Percentiles rank a stretch among this genome's conserved stretches.
Conservation (phyloP, 2,329 filamentous ascomycete genomes). For the Pestalotiopsis fici region DNA sequence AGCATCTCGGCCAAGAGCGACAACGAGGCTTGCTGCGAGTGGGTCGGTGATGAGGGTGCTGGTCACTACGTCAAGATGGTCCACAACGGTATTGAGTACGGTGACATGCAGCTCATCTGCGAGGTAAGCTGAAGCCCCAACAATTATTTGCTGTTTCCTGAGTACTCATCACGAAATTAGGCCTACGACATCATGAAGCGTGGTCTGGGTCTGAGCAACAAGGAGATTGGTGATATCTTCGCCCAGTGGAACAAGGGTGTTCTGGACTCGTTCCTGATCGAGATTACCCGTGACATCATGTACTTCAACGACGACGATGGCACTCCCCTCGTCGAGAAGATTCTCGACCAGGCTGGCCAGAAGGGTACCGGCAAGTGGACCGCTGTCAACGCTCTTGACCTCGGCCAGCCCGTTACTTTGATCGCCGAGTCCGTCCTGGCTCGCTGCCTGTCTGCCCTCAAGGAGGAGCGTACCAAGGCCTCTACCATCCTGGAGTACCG, state of each 20-base stretch:
- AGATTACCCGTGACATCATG: slow-evolving; percentile 98
- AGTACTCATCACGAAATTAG: slow-evolving; percentile 43
- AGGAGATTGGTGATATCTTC: slow-evolving; percentile 96
- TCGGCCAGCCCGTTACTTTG: slow-evolving; percentile 97
- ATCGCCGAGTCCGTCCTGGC: slow-evolving; percentile 97
- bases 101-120: slow-evolving; percentile 99
- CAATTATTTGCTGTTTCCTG: neutral
- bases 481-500: slow-evolving; percentile 72
- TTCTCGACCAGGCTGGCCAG: slow-evolving; percentile 96
- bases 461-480: slow-evolving; percentile 86
- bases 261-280: slow-evolving; percentile 97
- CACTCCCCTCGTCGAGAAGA: slow-evolving; percentile 93
- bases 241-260: slow-evolving; percentile 98
- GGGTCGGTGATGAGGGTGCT: slow-evolving; percentile 99
- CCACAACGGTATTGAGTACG: slow-evolving; percentile 99
- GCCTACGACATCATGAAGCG: slow-evolving; percentile 99
- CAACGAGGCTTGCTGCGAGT: slow-evolving; percentile 96
- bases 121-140: slow-evolving; percentile 64
- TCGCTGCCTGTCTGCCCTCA: slow-evolving; percentile 91
- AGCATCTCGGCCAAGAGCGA: slow-evolving; percentile 97
- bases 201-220: slow-evolving; percentile 82
- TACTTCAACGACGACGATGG: slow-evolving; percentile 97
- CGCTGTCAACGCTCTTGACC: slow-evolving; percentile 96
- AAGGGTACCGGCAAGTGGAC: slow-evolving; percentile 99
- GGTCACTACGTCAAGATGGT: slow-evolving; percentile 99